Evolutionary conservation across 495 filamentous ascomycete genomes (phyloP), one percentile per base, ranked within the genome.

Genomic region (Recurvomyces mirabilis): DNA sequence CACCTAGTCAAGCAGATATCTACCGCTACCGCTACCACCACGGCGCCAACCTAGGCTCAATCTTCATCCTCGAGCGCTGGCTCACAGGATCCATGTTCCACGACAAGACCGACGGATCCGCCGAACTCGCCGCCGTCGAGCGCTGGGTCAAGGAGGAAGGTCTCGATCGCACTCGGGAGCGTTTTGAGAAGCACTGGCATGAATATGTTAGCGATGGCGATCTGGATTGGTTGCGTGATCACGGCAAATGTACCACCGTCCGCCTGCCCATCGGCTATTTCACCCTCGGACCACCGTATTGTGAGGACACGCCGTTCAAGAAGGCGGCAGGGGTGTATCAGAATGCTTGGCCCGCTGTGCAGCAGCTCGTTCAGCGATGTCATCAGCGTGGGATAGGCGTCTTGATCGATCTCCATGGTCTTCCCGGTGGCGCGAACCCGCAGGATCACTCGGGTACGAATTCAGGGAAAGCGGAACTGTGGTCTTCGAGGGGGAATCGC

Each of bases 231-330:
- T 57, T 78, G 23, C 54, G 49, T 7, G 59, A 68, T 13, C 47
- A 51, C 24, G 70, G 67, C 4, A 62, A 59, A 41, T 67, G 63
- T 47, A 77, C 71, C 5, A 64, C 65, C n/a, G 60, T 77, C 38
- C 67, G 73, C 13, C 56, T 79, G 1, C 73, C 75, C 3, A 65
- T 79, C 24, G 73, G 73, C 5, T 74, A 68, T 53, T 77, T 66
- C 46, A 72, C 67, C 3, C 64, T 77, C 11, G 70, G 68, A 0
- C 63, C 65, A 0, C 35, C 52, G 13, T 76, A 66, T 52, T 67
- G 62, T 46, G 23, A 55, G 5, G 62, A 60, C n/a, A 77, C 72
- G 1, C 57, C 64, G 9, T 78, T 76, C 48, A 64, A 64, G 21
- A 42, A 56, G 0, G 55, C 62, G 10, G 45, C 58, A 1, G 30